Conservation (phyloP, 352 stramenopile species). For the Phytophthora pini region DNA sequence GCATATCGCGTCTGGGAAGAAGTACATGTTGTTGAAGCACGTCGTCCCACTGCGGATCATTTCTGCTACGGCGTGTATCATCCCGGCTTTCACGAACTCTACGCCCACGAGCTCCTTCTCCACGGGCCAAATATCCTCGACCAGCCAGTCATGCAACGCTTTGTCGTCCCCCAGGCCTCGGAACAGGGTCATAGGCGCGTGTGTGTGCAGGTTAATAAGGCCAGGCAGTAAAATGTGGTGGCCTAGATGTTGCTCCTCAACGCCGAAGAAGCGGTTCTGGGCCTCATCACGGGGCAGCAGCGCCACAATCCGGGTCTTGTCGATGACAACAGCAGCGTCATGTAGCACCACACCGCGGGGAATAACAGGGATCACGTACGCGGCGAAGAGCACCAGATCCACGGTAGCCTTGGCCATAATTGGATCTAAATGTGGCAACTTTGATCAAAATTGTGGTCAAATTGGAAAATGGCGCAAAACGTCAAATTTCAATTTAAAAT, state of each 20-base stretch:
- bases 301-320: conserved; percentile 73
- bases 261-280: conserved; percentile 51
- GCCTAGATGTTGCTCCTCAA: conserved; percentile 48
- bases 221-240: conserved; percentile 84
- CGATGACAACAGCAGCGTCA: conserved; percentile 79
- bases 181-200: conserved; percentile 87
- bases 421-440: neutral
- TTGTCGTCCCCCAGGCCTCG: conserved; percentile 90
- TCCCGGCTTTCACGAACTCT: conserved; percentile 78
- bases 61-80: conserved; percentile 80
- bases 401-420: conserved; percentile 50
- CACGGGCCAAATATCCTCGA: conserved; percentile 85
- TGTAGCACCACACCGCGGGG: conserved; percentile 71
- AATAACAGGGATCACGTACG: conserved; percentile 83
- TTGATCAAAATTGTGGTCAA: neutral
- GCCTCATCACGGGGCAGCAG: conserved; percentile 68
- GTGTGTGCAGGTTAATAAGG: conserved; percentile 89
- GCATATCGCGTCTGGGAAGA: conserved; percentile 69
- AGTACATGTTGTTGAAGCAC: conserved; percentile 94
- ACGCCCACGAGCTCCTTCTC: conserved; percentile 78
- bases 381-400: conserved; percentile 80
- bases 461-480: conserved; percentile 7
- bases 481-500: conserved; percentile 12
- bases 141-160: conserved; percentile 81
- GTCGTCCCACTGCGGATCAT: conserved; percentile 89